These are phyloP conservation scores for Pythium apleroticum DNA, from an alignment of 352 stramenopile genomes.

Conservation along the genomic window DNA sequence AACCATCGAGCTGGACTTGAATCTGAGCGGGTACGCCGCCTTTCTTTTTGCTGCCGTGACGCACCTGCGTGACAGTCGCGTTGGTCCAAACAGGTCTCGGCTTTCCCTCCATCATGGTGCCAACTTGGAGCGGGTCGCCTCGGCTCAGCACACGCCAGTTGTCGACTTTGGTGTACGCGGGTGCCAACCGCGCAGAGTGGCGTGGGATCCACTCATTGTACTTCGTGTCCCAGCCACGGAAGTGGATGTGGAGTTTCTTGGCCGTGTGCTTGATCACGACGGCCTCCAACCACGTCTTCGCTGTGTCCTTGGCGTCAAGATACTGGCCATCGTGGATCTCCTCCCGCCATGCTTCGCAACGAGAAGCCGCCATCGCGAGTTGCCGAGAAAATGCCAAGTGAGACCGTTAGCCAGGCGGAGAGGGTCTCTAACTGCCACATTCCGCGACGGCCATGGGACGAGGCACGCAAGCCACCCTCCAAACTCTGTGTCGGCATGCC, in stretches of 20 bases:
- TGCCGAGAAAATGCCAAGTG: neutral
- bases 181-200: conserved; percentile 88
- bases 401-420: neutral
- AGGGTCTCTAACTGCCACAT: no score
- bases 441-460: no score
- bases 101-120: conserved; percentile 30
- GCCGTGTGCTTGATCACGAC: conserved; percentile 35
- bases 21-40: conserved; percentile 21
- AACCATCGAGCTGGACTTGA: conserved; percentile 47
- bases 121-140: conserved; percentile 51
- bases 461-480: no score
- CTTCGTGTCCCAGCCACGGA: conserved; percentile 94
- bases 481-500: no score
- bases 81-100: conserved; percentile 52
- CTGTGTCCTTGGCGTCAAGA: conserved; percentile 65
- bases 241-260: conserved; percentile 90
- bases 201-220: conserved; percentile 97
- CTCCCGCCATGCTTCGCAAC: conserved; percentile 39
- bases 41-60: conserved; percentile 13
- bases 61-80: conserved; percentile 34
- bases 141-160: conserved; percentile 69
- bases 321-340: conserved; percentile 45
- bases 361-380: neutral
- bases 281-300: conserved; percentile 72
- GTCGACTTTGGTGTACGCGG: conserved; percentile 80